A percentile compares a stretch with the other conserved stretches of the same genome.
Evolutionary conservation across 2,329 filamentous ascomycete species (phyloP).

Genomic region (Periconia digitata): DNA sequence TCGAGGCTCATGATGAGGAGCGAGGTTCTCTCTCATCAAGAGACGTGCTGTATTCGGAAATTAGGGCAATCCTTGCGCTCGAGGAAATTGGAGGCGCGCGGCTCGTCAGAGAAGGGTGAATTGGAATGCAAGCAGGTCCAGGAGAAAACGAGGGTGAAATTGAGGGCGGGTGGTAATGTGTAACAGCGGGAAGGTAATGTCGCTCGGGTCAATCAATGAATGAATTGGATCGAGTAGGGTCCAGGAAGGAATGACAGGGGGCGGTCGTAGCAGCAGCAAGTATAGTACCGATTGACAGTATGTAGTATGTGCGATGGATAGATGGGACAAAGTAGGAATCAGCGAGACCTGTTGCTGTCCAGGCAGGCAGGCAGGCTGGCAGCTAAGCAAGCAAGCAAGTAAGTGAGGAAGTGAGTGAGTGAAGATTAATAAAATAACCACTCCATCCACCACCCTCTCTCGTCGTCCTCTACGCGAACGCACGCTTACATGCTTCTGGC

Average conservation of each 20-base stretch:
- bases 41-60: conserved; percentile 14
- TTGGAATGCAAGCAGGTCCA: conserved; percentile 16
- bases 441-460: not conserved
- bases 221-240: too few relatives aligned
- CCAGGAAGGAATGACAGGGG: too few relatives aligned
- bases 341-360: too few relatives aligned
- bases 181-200: too few relatives aligned
- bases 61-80: conserved; percentile 19
- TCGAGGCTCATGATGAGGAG: conserved; percentile 37
- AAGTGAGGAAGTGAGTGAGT: too few relatives aligned
- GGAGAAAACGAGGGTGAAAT: not conserved
- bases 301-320: too few relatives aligned
- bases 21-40: conserved; percentile 32
- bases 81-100: conserved; percentile 33
- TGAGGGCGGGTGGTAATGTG: conserved; percentile 2
- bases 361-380: too few relatives aligned
- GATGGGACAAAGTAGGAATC: too few relatives aligned
- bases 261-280: too few relatives aligned
- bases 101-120: not conserved
- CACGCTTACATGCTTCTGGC: not conserved
- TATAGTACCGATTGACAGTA: too few relatives aligned
- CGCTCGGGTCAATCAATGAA: too few relatives aligned
- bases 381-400: too few relatives aligned
- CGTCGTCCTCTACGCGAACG: not conserved
- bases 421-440: not conserved